Conservation (phyloP, 2,329 filamentous ascomycete genomes). For the Pseudocercospora pini-densiflorae region DNA sequence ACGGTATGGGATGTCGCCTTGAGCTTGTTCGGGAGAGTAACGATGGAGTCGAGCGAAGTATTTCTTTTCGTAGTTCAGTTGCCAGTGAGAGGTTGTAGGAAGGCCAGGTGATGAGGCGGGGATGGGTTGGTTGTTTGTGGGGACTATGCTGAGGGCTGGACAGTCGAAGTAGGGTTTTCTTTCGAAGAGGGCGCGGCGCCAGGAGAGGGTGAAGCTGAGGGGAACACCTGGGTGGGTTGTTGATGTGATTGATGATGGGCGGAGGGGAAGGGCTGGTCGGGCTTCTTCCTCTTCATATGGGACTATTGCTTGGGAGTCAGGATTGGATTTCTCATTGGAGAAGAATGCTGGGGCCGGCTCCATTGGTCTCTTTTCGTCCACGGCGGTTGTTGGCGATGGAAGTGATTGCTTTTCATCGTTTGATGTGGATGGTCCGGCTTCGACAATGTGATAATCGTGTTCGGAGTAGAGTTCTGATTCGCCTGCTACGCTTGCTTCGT, state of each 20-base stretch:
- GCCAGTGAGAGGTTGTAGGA: conserved; percentile 17
- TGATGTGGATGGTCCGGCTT: conserved; percentile 12
- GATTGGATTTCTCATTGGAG: not conserved
- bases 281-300: not conserved
- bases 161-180: conserved; percentile 12
- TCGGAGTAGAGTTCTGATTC: conserved; percentile 12
- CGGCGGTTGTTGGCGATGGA: conserved; percentile 1
- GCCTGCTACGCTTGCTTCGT: conserved; percentile 13
- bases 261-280: conserved; percentile 2
- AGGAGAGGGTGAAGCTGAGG: conserved; percentile 14
- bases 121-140: conserved; percentile 1
- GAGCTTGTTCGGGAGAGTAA: conserved; percentile 4
- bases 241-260: not conserved
- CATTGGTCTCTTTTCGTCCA: conserved; percentile 10
- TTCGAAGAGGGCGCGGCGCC: conserved; percentile 13
- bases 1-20: conserved; percentile 18
- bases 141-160: conserved; percentile 12
- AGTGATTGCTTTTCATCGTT: conserved; percentile 9
- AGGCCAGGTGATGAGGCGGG: conserved; percentile 11
- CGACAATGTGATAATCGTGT: conserved; percentile 20
- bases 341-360: conserved; percentile 3
- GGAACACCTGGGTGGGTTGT: not conserved
- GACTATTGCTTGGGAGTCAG: not conserved
- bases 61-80: conserved; percentile 20
- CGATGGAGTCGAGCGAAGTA: conserved; percentile 18